Evolutionary conservation across 345 rosid species (phyloP).

Genomic region (Linum usitatissimum): DNA sequence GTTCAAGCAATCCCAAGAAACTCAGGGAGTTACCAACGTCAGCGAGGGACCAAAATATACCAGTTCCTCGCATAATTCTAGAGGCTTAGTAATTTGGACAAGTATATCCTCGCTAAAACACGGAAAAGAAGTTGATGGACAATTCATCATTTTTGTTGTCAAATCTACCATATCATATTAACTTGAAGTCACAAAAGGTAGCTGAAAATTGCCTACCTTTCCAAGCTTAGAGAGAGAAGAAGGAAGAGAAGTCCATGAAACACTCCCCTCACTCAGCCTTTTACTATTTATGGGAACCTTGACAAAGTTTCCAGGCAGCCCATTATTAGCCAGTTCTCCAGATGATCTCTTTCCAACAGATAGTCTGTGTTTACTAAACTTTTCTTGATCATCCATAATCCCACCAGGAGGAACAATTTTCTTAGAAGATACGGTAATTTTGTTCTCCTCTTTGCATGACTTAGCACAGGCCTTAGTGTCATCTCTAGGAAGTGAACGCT

Average conservation of each 20-base stretch:
- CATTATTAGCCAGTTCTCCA: slow-evolving; percentile 39
- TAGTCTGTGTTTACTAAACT: slow-evolving; percentile 32
- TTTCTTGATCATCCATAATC: slow-evolving; percentile 43
- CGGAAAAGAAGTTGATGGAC: too few relatives aligned
- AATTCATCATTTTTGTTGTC: too few relatives aligned
- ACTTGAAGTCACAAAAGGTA: not conserved
- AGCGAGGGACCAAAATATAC: too few relatives aligned
- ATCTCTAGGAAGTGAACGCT: slow-evolving; percentile 44
- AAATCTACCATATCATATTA: not conserved
- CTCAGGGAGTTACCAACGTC: too few relatives aligned
- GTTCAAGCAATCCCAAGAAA: too few relatives aligned
- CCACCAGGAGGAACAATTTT: slow-evolving; percentile 37
- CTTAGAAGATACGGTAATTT: slow-evolving; percentile 33
- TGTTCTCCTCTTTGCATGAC: slow-evolving; percentile 50
- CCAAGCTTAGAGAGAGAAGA: slow-evolving; percentile 79
- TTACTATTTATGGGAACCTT: slow-evolving; percentile 57
- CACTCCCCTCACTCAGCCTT: slow-evolving; percentile 52
- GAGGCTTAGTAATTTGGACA: too few relatives aligned
- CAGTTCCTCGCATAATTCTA: too few relatives aligned
- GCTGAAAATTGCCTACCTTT: slow-evolving; percentile 40
- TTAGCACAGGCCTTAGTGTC: slow-evolving; percentile 43
- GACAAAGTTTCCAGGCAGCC: slow-evolving; percentile 60
- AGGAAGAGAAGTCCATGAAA: slow-evolving; percentile 73
- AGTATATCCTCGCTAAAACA: too few relatives aligned
- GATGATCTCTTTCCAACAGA: slow-evolving; percentile 38